These are phyloP conservation scores for Claviceps spartinae DNA, from an alignment of 2,329 filamentous ascomycete species.

Conservation along the genomic window DNA sequence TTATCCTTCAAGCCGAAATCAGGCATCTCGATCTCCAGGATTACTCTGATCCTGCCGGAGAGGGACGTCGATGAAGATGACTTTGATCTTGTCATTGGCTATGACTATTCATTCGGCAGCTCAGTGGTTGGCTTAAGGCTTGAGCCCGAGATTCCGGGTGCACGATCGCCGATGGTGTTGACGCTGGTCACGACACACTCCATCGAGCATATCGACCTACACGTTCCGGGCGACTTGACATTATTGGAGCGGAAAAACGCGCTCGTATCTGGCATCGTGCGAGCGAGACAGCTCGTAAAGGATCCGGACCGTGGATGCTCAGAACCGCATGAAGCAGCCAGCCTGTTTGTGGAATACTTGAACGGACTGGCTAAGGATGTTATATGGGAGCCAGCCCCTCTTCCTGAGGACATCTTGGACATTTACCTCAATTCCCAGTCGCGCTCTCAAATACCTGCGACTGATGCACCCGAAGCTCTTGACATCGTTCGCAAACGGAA, in stretches of 20 bases:
- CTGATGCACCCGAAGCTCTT: constrained; percentile 8
- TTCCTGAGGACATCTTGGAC: constrained; percentile 37
- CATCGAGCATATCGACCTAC: constrained; percentile 41
- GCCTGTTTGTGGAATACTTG: constrained; percentile 32
- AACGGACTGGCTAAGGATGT: constrained; percentile 23
- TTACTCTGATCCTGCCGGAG: constrained; percentile 29
- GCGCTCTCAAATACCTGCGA: constrained; percentile 16
- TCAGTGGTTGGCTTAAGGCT: constrained; percentile 13
- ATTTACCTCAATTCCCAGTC: constrained; percentile 28
- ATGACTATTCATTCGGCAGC: constrained; percentile 35
- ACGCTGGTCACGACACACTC: constrained; percentile 36
- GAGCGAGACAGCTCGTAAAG: constrained; percentile 24
- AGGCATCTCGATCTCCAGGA: constrained; percentile 20
- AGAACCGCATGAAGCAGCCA: constrained; percentile 33
- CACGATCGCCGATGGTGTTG: constrained; percentile 30
- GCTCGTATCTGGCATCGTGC: constrained; percentile 24
- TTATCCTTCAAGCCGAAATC: constrained; percentile 13
- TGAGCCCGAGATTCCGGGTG: constrained; percentile 1
- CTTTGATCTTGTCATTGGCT: constrained; percentile 39
- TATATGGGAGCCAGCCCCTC: constrained; percentile 31
- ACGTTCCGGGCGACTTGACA: constrained; percentile 23
- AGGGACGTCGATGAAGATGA: constrained; percentile 24
- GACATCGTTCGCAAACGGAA: constrained; percentile 32
- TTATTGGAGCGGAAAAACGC: constrained; percentile 34
- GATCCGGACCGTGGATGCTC: constrained; percentile 25